phyloP scores from a whole-genome alignment of 2,329 filamentous ascomycete species.

The Neonectria faginata region DNA sequence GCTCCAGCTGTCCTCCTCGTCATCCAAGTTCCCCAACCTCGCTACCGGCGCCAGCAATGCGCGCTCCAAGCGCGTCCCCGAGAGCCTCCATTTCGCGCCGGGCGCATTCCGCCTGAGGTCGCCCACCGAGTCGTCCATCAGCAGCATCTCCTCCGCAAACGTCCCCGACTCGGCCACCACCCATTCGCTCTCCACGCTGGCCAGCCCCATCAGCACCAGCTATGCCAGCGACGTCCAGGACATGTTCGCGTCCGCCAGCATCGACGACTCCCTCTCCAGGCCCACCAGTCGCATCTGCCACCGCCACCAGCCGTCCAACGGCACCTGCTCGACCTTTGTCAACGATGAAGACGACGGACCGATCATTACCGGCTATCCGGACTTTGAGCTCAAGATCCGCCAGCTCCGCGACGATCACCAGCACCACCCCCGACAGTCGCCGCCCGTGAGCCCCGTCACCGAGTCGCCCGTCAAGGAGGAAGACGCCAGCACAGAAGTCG shows the following conservation, averaged over 20 bases:
- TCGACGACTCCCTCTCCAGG: constrained; percentile 43
- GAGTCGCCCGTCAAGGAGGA: constrained; percentile 42
- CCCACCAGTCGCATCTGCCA: constrained; percentile 48
- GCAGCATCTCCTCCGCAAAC: constrained; percentile 53
- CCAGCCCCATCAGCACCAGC: constrained; percentile 52
- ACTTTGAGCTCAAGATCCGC: constrained; percentile 44
- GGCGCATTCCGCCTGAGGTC: constrained; percentile 49
- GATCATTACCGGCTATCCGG: constrained; percentile 43
- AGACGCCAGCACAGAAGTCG: constrained; percentile 32
- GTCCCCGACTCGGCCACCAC: constrained; percentile 55
- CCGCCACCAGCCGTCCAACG: constrained; percentile 49
- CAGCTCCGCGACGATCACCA: constrained; percentile 29
- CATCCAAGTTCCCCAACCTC: constrained; percentile 36
- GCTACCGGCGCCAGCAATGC: constrained; percentile 16
- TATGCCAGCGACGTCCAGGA: constrained; percentile 52
- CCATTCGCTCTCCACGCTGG: constrained; percentile 51
- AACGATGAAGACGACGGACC: constrained; percentile 51
- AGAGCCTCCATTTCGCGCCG: constrained; percentile 47
- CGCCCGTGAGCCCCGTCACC: constrained; percentile 31
- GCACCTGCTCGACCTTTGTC: constrained; percentile 54
- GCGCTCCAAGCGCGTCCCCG: constrained; percentile 45
- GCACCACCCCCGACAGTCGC: constrained; percentile 21
- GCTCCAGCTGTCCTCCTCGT: constrained; percentile 2
- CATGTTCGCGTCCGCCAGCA: constrained; percentile 44
- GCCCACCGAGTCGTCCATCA: constrained; percentile 53